phyloP scores from a whole-genome alignment of 768 basidiomycete genomes.

The Suillus subluteus region DNA sequence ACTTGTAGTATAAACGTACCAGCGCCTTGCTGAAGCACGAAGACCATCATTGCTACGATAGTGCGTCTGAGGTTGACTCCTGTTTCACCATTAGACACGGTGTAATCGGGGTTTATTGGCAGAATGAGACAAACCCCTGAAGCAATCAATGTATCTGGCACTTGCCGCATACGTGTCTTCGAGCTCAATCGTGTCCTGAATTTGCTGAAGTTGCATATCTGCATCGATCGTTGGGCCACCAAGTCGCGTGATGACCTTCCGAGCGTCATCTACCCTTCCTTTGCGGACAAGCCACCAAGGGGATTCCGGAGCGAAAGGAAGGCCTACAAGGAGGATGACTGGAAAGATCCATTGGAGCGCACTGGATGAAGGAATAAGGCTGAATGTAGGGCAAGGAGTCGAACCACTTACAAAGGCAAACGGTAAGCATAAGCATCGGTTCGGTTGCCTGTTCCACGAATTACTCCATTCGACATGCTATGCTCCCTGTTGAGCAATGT shows the following conservation, averaged over 20 bases:
- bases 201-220: slow-evolving; percentile 26
- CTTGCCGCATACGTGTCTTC: slow-evolving; percentile 33
- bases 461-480: slow-evolving; percentile 30
- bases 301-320: slow-evolving; percentile 35
- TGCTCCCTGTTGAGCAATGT: neutral
- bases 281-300: slow-evolving; percentile 40
- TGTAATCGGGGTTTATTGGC: too few relatives aligned
- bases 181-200: slow-evolving; percentile 32
- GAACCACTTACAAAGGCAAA: slow-evolving; percentile 27
- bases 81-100: slow-evolving; percentile 8
- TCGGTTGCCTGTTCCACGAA: slow-evolving; percentile 27
- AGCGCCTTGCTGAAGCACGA: slow-evolving; percentile 31
- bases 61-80: slow-evolving; percentile 31
- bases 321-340: slow-evolving; percentile 31
- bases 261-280: slow-evolving; percentile 30
- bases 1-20: slow-evolving; percentile 17
- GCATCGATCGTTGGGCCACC: slow-evolving; percentile 28
- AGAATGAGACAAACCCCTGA: slow-evolving; percentile 26
- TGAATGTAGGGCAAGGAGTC: neutral
- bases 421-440: slow-evolving; percentile 28
- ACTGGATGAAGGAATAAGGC: slow-evolving; percentile 11
- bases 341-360: slow-evolving; percentile 40
- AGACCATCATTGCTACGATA: slow-evolving; percentile 34
- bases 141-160: slow-evolving; percentile 35
- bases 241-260: slow-evolving; percentile 21